These are phyloP conservation scores for Tilletia walkeri DNA, from an alignment of 1,284 basidiomycete genomes.

Conservation along the genomic window DNA sequence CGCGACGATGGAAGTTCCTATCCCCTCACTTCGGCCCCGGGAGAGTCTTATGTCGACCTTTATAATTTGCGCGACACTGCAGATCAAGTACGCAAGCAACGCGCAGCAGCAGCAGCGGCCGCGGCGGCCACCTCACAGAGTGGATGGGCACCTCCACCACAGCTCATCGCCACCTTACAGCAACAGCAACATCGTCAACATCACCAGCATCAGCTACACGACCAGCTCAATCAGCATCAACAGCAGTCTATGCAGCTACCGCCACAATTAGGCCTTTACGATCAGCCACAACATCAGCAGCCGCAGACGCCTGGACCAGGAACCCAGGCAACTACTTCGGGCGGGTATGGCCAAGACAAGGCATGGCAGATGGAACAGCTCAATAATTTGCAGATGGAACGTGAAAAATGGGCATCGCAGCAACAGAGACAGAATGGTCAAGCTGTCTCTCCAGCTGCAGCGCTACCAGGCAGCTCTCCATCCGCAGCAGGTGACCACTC, in stretches of 20 bases:
- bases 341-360: conserved; percentile 38
- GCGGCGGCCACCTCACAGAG: no score
- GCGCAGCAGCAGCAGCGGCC: not conserved
- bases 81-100: not conserved
- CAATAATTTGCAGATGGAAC: conserved; percentile 35
- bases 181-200: not conserved
- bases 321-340: not conserved
- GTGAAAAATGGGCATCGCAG: conserved; percentile 11
- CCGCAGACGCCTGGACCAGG: not conserved
- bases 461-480: not conserved
- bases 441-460: not conserved
- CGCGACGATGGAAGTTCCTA: no score
- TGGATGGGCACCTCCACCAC: conserved; percentile 9
- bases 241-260: conserved; percentile 15
- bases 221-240: conserved; percentile 10
- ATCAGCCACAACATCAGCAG: conserved; percentile 8
- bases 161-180: conserved; percentile 6
- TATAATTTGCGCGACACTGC: not conserved
- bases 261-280: not conserved
- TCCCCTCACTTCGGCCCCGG: not conserved
- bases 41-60: not conserved
- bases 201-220: not conserved
- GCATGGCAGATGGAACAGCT: conserved; percentile 47
- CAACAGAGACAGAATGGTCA: not conserved
- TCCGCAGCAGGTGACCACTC: not conserved